Base-by-base conservation (phyloP, 2,329 filamentous ascomycete genomes). In the Sporothrix protearum region DNA sequence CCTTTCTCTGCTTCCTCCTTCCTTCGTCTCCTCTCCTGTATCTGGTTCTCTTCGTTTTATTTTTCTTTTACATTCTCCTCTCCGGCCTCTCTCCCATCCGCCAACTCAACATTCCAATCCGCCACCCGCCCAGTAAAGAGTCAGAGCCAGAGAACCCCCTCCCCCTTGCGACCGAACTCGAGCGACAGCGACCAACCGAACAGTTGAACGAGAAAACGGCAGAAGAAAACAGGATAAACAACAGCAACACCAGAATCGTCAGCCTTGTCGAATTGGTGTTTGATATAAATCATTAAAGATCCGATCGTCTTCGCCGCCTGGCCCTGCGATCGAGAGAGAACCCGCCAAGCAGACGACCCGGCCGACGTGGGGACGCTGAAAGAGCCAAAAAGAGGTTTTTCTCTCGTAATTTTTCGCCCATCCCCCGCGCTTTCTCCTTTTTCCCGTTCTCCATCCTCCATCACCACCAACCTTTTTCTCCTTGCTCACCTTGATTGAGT, bases 401-500 rank as follows among this genome's bases (percentile, higher is more conserved):
- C 66, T 75, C 74, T 75, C 74, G 74, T 75, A 74, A 75, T 74
- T 70, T 19, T 19, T 68, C 69, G 70, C 68, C 67, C 70, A 64
- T 53, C 68, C 73, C 71, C 70, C 70, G 71, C 72, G 63, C 53
- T 73, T 22, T 64, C 39, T 61, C 68, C 39, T 19, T 68, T 53
- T 25, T 68, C 53, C 42, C 33, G 16, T 66, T 66, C 69, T 69
- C 69, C 72, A 55, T 71, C 72, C 53, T 66, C 53, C 72, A 63
- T 55, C 70, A 64, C 55, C 61, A 55, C 36, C 64, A 71, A 39
- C n/a, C 59, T 22, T 25, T 63, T n/a, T 22, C 28, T 39, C 47
- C 19, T 59, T 30, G 28, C 64, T 53, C 66, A 36, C 47, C 51
- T 68, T 55, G n/a, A 22, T 10, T 33, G 25, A 14, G 36, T 64